phyloP scores from a whole-genome alignment of 371 early-diverging fungal genomes.

The Choanephora cucurbitarum region DNA sequence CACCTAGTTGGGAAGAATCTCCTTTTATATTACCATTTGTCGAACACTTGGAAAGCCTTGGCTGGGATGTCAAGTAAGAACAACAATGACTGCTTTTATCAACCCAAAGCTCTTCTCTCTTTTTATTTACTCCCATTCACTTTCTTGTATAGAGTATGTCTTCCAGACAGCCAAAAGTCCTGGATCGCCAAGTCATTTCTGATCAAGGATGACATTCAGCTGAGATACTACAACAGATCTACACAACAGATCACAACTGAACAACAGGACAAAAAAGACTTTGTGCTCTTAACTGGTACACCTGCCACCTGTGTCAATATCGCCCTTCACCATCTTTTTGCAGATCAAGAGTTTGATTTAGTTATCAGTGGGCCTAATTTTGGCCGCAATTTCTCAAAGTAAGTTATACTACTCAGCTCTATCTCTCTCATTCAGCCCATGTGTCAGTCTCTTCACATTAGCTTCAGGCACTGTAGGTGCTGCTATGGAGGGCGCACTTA shows the following conservation, averaged over 20 bases:
- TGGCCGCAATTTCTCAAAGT: conserved; percentile 46
- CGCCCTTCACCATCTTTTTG: conserved; percentile 42
- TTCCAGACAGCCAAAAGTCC: conserved; percentile 50
- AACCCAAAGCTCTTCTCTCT: background rate
- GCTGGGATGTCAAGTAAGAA: conserved; percentile 48
- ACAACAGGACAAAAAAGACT: conserved; percentile 29
- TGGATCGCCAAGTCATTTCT: conserved; percentile 53
- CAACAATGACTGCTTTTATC: no score
- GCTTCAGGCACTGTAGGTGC: conserved; percentile 52
- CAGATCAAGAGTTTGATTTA: conserved; percentile 40
- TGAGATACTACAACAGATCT: conserved; percentile 38
- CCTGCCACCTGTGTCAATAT: conserved; percentile 50
- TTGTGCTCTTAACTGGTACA: conserved; percentile 38
- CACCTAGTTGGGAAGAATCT: conserved; percentile 39
- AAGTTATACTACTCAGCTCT: conserved; percentile 6
- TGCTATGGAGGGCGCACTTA: conserved; percentile 42
- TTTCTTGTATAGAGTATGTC: conserved; percentile 45
- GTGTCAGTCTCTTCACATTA: conserved; percentile 36
- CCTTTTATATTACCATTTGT: conserved; percentile 48
- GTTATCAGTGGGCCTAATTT: conserved; percentile 50
- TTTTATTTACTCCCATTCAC: background rate
- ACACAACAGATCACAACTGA: conserved; percentile 26
- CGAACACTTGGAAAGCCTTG: conserved; percentile 37
- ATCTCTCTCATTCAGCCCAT: background rate
- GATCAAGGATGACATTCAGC: conserved; percentile 43